phyloP scores from a whole-genome alignment of 148 eudicot species.

The Silene latifolia region DNA sequence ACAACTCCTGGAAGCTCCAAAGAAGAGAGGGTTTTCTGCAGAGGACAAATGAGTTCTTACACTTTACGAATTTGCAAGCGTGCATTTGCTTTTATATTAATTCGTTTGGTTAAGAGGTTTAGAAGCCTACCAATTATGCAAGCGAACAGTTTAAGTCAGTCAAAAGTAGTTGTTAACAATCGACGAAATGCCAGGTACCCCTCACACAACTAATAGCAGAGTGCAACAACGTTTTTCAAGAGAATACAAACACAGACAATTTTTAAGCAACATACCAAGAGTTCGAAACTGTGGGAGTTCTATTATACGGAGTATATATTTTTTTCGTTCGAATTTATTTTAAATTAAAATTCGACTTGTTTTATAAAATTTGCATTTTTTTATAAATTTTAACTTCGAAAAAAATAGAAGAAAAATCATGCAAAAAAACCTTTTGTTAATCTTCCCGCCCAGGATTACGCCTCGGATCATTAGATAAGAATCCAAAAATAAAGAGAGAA shows the following conservation, averaged over 20 bases:
- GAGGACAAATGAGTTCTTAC: conserved; percentile 7
- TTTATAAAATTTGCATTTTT: no score
- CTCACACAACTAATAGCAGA: conserved; percentile 4
- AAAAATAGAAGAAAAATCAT: no score
- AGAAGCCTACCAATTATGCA: not conserved
- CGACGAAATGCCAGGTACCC: not conserved
- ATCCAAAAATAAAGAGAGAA: no score
- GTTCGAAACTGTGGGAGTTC: not conserved
- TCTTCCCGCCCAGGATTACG: no score
- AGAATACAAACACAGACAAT: not conserved
- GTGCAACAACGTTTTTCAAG: not conserved
- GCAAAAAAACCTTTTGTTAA: no score
- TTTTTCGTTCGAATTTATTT: no score
- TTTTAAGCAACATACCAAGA: not conserved
- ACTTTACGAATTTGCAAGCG: not conserved
- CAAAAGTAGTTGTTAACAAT: not conserved
- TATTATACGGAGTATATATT: not conserved
- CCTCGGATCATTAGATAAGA: no score
- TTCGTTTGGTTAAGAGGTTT: not conserved
- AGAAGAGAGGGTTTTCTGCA: conserved; percentile 89
- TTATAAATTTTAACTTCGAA: no score
- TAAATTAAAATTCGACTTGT: no score
- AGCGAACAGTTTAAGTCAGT: not conserved
- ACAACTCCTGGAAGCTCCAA: conserved; percentile 85
- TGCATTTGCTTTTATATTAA: not conserved